phyloP scores from a whole-genome alignment of 2,329 filamentous ascomycete genomes.

The Trichoderma atrobrunneum region DNA sequence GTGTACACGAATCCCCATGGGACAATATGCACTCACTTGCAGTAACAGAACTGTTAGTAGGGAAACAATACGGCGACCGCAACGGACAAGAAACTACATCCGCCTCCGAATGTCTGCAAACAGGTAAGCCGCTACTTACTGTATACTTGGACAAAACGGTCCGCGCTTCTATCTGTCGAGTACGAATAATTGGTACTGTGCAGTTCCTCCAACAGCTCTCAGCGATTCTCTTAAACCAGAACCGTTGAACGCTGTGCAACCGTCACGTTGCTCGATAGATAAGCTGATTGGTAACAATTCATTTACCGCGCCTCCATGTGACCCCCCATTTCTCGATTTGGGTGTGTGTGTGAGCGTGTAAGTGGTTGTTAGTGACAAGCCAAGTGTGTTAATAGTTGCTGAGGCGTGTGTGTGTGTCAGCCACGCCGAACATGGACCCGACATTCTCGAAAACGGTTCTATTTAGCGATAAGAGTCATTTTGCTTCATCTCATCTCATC shows the following conservation, averaged over 20 bases:
- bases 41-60: background rate
- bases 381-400: background rate
- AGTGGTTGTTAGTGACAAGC: conserved; percentile 4
- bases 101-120: background rate
- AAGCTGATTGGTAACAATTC: conserved; percentile 16
- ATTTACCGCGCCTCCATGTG: conserved; percentile 7
- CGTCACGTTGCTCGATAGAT: conserved; percentile 15
- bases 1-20: background rate
- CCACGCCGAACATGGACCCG: conserved; percentile 6
- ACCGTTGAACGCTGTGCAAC: background rate
- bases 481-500: background rate
- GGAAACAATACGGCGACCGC: background rate
- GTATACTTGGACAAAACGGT: background rate
- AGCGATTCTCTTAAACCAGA: background rate
- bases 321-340: background rate
- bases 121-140: background rate
- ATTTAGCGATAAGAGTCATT: background rate
- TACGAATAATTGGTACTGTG: background rate
- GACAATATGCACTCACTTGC: background rate
- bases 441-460: background rate
- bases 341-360: conserved; percentile 8
- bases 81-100: background rate
- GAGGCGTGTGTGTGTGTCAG: background rate
- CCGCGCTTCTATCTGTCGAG: background rate
- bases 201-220: background rate